A percentile compares a stretch with the other conserved stretches of the same genome.
phyloP scores from a whole-genome alignment of 768 basidiomycete species.

The Tephrocybe sp. region DNA sequence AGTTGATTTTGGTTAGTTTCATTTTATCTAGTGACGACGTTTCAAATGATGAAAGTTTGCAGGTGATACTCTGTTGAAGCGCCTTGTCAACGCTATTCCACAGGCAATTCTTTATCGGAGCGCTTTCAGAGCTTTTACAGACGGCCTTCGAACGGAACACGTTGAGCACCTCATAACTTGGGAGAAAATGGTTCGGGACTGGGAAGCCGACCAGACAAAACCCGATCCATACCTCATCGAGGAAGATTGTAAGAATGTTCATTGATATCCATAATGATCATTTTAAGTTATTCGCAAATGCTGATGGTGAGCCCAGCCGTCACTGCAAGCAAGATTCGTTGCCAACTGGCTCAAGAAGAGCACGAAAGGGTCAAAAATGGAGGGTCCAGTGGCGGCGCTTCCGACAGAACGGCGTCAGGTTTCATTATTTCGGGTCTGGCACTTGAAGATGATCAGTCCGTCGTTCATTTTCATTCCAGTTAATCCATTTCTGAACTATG shows the following conservation, averaged over 20 bases:
- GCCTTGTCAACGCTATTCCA: slow-evolving; percentile 9
- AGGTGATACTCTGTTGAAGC: slow-evolving; percentile 5
- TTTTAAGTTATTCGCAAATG: not conserved
- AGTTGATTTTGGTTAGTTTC: slow-evolving; percentile 10
- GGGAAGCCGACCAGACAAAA: slow-evolving; percentile 5
- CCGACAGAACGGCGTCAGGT: slow-evolving; percentile 8
- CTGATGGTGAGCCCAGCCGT: too few species aligned
- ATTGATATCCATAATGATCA: not conserved
- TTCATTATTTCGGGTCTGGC: not conserved
- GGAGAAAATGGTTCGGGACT: slow-evolving; percentile 6
- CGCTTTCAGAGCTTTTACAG: slow-evolving; percentile 3
- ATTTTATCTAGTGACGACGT: too few species aligned
- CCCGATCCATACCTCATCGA: slow-evolving; percentile 9
- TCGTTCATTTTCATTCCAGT: too few species aligned
- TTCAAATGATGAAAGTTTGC: not conserved
- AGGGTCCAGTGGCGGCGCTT: too few species aligned
- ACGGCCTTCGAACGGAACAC: slow-evolving; percentile 8
- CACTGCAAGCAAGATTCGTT: slow-evolving; percentile 10
- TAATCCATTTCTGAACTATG: too few species aligned
- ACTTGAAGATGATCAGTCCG: not conserved
- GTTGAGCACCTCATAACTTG: not conserved
- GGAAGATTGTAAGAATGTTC: slow-evolving; percentile 3
- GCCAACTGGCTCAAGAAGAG: slow-evolving; percentile 16
- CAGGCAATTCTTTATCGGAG: slow-evolving; percentile 11
- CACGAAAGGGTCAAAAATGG: not conserved